Percentiles rank a stretch among this genome's conserved stretches.
Evolutionary conservation across 1,139 yeast species (phyloP).

Genomic region (Zhuliangozyma blackwelliae): DNA sequence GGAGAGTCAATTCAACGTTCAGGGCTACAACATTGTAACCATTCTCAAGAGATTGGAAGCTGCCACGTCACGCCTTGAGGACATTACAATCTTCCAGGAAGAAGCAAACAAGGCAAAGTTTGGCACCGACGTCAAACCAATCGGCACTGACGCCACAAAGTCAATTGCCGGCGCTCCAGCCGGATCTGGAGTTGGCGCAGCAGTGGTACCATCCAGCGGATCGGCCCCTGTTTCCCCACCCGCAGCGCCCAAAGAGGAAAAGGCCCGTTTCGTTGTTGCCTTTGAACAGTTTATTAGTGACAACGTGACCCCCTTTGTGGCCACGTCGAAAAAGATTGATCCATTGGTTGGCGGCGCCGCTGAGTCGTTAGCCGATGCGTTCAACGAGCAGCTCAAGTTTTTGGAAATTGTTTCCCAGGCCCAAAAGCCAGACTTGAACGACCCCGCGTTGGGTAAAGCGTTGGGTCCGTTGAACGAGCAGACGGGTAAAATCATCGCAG

Average conservation of each 20-base stretch:
- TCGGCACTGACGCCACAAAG: slow-evolving; percentile 1
- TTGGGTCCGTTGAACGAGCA: slow-evolving; percentile 65
- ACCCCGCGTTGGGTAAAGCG: slow-evolving; percentile 53
- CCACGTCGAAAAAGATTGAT: slow-evolving; percentile 56
- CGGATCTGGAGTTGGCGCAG: slow-evolving; percentile 7
- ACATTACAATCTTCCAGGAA: slow-evolving; percentile 77
- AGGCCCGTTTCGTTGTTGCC: slow-evolving; percentile 43
- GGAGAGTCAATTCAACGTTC: slow-evolving; percentile 57
- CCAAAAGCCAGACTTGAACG: slow-evolving; percentile 58
- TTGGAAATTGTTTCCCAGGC: slow-evolving; percentile 58
- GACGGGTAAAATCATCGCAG: slow-evolving; percentile 52
- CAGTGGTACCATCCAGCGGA: slow-evolving; percentile 2
- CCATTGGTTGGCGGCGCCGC: slow-evolving; percentile 61
- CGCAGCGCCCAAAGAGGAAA: slow-evolving; percentile 16
- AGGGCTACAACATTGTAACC: slow-evolving; percentile 79
- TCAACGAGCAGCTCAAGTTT: slow-evolving; percentile 54
- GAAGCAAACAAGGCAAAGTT: slow-evolving; percentile 25
- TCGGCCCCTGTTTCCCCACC: slow-evolving; percentile 5
- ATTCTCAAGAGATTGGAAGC: slow-evolving; percentile 83
- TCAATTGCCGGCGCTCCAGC: slow-evolving; percentile 4
- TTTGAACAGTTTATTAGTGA: slow-evolving; percentile 55
- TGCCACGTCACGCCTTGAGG: slow-evolving; percentile 90
- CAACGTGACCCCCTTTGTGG: slow-evolving; percentile 57
- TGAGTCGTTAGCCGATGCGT: slow-evolving; percentile 52
- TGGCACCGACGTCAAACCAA: slow-evolving; percentile 7